Conservation (phyloP, 2,329 filamentous ascomycete genomes). For the Stagonosporopsis vannaccii region DNA sequence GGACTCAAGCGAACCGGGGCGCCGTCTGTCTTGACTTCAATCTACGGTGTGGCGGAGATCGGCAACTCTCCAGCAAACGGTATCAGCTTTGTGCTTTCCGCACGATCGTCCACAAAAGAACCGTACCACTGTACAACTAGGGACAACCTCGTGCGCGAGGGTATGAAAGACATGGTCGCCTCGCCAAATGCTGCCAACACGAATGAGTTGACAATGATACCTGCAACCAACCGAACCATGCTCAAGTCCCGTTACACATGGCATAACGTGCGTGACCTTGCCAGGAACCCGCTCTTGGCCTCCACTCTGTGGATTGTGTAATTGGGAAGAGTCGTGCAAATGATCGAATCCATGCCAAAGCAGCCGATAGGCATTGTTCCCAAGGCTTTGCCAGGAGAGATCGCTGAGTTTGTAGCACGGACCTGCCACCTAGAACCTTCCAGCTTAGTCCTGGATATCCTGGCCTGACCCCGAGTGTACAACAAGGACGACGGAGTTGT, state of each 20-base stretch:
- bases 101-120: conserved; percentile 11
- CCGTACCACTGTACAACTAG: conserved; percentile 10
- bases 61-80: not conserved
- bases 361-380: not conserved
- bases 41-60: not conserved
- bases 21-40: not conserved
- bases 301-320: not conserved
- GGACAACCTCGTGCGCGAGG: conserved; percentile 20
- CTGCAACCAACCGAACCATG: conserved; percentile 40
- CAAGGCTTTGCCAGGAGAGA: not conserved
- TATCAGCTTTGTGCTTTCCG: conserved; percentile 10
- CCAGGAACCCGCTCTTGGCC: not conserved
- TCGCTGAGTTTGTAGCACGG: not conserved
- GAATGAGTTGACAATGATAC: conserved; percentile 37
- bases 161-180: conserved; percentile 8
- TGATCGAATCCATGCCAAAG: not conserved
- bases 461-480: not conserved
- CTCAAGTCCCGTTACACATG: conserved; percentile 33
- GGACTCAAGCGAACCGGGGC: not conserved
- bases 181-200: conserved; percentile 28
- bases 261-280: conserved; percentile 44
- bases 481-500: not conserved
- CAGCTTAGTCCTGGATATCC: not conserved
- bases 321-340: not conserved
- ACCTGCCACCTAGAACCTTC: not conserved